A percentile compares a stretch with the other conserved stretches of the same genome.
These are phyloP conservation scores for Agaricus sinodeliciosus DNA, from an alignment of 768 basidiomycete species.

Conservation along the genomic window DNA sequence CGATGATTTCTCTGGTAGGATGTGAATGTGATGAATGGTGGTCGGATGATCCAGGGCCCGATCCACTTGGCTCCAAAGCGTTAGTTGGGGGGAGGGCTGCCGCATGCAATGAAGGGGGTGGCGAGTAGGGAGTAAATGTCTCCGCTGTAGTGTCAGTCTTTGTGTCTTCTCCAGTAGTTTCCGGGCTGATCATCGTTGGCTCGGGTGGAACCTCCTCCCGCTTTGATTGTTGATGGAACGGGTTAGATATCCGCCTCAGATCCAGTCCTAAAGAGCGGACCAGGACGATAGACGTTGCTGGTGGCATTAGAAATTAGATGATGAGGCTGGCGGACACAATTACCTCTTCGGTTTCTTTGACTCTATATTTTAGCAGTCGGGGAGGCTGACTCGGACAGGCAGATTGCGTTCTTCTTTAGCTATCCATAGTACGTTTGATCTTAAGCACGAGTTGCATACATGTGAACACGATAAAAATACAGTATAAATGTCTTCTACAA, in stretches of 20 bases:
- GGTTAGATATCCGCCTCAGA: background rate
- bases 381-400: background rate
- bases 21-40: background rate
- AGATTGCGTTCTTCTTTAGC: background rate
- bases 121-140: background rate
- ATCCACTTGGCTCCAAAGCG: background rate
- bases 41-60: background rate
- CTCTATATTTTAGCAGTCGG: background rate
- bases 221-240: background rate
- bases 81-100: background rate
- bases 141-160: background rate
- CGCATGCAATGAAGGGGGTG: background rate
- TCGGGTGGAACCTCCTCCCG: background rate
- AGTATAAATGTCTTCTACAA: background rate
- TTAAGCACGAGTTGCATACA: background rate
- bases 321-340: too few relatives aligned
- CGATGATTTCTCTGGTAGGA: conserved; percentile 2
- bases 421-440: background rate
- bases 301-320: background rate
- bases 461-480: conserved; percentile 7
- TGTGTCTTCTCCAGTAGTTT: background rate
- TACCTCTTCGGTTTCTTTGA: too few relatives aligned
- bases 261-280: background rate
- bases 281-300: background rate
- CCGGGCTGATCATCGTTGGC: background rate